Conservation (phyloP, 139 green algal genomes). For the Auxenochlorella pyrenoidosa region DNA sequence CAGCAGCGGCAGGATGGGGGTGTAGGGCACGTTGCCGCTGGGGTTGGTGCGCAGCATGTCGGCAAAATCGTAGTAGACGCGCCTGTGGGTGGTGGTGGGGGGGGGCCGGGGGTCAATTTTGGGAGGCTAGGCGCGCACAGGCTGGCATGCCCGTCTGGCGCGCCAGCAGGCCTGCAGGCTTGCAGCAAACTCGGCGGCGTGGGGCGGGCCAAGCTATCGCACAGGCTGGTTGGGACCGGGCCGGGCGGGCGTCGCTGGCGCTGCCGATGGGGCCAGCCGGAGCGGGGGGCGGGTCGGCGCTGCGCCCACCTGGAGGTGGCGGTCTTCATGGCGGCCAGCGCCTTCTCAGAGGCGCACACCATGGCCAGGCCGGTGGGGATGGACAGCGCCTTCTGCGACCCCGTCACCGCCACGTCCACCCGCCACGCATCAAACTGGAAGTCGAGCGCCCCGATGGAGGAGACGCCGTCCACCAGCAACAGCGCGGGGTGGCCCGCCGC, state of each 20-base stretch:
- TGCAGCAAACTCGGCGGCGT: too few relatives aligned
- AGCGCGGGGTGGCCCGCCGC: slow-evolving; percentile 82
- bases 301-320: slow-evolving; percentile 82
- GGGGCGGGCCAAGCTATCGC: too few relatives aligned
- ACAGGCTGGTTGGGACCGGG: too few relatives aligned
- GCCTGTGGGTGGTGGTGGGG: slow-evolving; percentile 27
- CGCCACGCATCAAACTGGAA: slow-evolving; percentile 92
- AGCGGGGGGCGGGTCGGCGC: slow-evolving; percentile 45
- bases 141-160: too few relatives aligned
- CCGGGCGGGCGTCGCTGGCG: too few relatives aligned
- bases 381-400: slow-evolving; percentile 96
- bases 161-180: too few relatives aligned
- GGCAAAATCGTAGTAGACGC: slow-evolving; percentile 92
- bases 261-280: too few relatives aligned
- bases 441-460: slow-evolving; percentile 84
- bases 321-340: slow-evolving; percentile 75
- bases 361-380: slow-evolving; percentile 94
- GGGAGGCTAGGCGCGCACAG: too few relatives aligned
- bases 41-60: slow-evolving; percentile 68
- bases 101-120: too few relatives aligned
- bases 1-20: slow-evolving; percentile 86
- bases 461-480: slow-evolving; percentile 94
- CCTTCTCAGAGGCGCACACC: slow-evolving; percentile 87
- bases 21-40: slow-evolving; percentile 82
- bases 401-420: slow-evolving; percentile 97